These are phyloP conservation scores for Colletotrichum tropicicola DNA, from an alignment of 2,329 filamentous ascomycete species.

Conservation along the genomic window DNA sequence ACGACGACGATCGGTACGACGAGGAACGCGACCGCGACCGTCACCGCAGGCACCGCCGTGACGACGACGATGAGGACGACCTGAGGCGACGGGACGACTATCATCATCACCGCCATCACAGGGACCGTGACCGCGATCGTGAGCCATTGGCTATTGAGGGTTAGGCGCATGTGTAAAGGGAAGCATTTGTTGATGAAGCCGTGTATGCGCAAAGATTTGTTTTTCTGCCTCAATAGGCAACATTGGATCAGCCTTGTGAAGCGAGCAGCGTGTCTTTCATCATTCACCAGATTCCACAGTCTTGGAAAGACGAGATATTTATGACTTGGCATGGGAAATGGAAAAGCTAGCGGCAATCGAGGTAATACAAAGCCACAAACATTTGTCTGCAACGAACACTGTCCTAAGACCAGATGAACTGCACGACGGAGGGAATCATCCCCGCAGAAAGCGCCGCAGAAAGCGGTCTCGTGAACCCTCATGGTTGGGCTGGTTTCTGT, in stretches of 20 bases:
- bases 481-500: too few relatives aligned
- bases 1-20: conserved; percentile 46
- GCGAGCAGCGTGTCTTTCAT: background rate
- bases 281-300: background rate
- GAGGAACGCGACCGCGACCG: conserved; percentile 40
- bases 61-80: conserved; percentile 37
- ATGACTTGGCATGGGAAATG: background rate
- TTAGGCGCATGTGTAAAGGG: background rate
- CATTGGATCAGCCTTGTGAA: conserved; percentile 15
- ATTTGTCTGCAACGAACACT: too few relatives aligned
- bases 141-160: conserved; percentile 30
- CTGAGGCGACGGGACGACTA: conserved; percentile 37
- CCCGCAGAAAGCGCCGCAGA: too few relatives aligned
- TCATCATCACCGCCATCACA: conserved; percentile 42
- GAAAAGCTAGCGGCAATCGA: background rate
- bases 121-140: conserved; percentile 40
- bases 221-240: background rate
- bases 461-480: too few relatives aligned
- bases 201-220: background rate
- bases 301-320: background rate
- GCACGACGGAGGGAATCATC: too few relatives aligned
- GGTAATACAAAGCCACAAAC: too few relatives aligned
- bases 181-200: background rate
- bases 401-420: background rate
- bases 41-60: conserved; percentile 39